Base-by-base conservation (phyloP, 768 basidiomycete species). In the Suillus lakei region DNA sequence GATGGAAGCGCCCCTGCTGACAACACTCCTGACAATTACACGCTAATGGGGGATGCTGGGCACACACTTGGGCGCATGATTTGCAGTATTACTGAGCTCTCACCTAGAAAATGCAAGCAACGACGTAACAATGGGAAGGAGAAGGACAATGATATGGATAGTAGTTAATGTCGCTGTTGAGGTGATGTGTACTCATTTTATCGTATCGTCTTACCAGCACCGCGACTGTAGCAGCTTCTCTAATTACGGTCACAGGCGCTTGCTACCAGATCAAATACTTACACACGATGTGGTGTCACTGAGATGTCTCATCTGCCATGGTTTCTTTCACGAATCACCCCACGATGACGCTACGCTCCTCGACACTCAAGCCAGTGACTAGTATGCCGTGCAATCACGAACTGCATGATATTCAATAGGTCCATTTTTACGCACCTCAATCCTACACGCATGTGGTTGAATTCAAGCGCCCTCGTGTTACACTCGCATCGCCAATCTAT, bases 81-180 rank as follows among this genome's bases (percentile, higher is more conserved):
- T 59, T 38, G 58, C 39, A 39, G 39, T 8, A 28, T 59, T 8
- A 30, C 39, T 21, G 58, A 41, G 18, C 36, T 8, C 16, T 39
- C 26, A 59, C 81, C 54, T n/a, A 54, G 21, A 36, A 13, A n/a
- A 55, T 21, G n/a, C 34, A 55, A 55, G n/a, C 13, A 55, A 23
- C 21, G 12, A 23, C 54, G 6, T 23, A 34, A 55, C 21, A 48
- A 13, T 12, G 23, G 23, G 46, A 36, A 36, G 32, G 32, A 55
- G 12, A 55, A n/a, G 34, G 53, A 54, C 9, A 28, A 54, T 54
- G 32, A 9, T 34, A 34, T 54, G 53, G 53, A 54, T n/a, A 54
- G 3, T 13, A n/a, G 5, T 34, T 34, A n/a, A 55, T 54, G 21
- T 34, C 12, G 5, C 32, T 3, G 34, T 36, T n/a, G 21, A 55